phyloP scores from a whole-genome alignment of 305 asterid species.

The Fraxinus latifolia region DNA sequence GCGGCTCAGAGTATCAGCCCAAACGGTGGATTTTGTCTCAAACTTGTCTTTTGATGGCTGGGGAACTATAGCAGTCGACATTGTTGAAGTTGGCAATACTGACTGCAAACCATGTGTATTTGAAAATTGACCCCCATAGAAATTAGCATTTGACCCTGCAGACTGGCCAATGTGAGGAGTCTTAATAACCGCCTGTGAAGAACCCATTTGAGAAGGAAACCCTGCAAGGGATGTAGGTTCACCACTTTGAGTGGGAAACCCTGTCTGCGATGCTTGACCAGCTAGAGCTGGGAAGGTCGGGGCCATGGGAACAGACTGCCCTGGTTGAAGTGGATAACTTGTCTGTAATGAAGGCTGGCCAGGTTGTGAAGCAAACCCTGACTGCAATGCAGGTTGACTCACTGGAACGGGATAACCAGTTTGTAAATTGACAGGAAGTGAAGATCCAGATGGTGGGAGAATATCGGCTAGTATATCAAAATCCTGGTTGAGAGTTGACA shows the following conservation, averaged over 20 bases:
- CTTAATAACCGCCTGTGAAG: slow-evolving; percentile 14
- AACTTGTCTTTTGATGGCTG: slow-evolving; percentile 71
- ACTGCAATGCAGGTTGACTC: slow-evolving; percentile 34
- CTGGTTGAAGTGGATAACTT: slow-evolving; percentile 33
- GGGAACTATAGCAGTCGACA: slow-evolving; percentile 43
- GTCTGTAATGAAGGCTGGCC: slow-evolving; percentile 35
- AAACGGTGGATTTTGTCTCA: slow-evolving; percentile 84
- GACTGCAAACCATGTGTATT: not conserved
- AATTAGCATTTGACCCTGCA: slow-evolving; percentile 37
- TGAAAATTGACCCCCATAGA: slow-evolving; percentile 37
- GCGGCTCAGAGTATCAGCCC: slow-evolving; percentile 95
- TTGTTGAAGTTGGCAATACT: slow-evolving; percentile 39
- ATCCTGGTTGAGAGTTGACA: slow-evolving; percentile 26
- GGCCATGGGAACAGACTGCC: slow-evolving; percentile 30
- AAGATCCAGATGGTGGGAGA: slow-evolving; percentile 74
- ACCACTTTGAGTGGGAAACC: slow-evolving; percentile 43
- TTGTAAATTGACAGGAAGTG: slow-evolving; percentile 36
- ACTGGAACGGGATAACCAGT: slow-evolving; percentile 37
- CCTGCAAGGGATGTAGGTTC: slow-evolving; percentile 25
- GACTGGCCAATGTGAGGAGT: slow-evolving; percentile 20
- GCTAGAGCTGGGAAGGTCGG: slow-evolving; percentile 43
- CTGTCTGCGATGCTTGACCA: slow-evolving; percentile 34
- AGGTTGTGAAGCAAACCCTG: slow-evolving; percentile 47
- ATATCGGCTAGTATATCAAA: slow-evolving; percentile 87
- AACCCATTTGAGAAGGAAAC: not conserved